Conservation (phyloP, 129 eudicot species). For the Erigeron canadensis region DNA sequence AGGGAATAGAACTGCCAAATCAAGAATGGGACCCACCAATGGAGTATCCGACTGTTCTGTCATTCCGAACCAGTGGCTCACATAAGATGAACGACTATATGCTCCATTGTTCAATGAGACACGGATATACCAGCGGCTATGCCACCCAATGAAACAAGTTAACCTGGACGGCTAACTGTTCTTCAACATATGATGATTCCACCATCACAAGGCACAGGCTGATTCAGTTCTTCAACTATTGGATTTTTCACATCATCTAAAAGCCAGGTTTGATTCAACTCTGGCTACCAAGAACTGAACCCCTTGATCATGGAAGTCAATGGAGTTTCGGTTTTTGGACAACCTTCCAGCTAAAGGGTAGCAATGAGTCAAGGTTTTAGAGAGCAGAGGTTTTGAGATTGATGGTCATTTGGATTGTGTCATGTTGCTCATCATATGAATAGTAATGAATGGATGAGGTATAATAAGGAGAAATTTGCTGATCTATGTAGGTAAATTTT, state of each 20-base stretch:
- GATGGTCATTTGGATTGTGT: slow-evolving; percentile 28
- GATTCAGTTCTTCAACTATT: slow-evolving; percentile 23
- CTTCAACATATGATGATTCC: slow-evolving; percentile 25
- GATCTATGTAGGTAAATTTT: slow-evolving; percentile 40
- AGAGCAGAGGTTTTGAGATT: slow-evolving; percentile 39
- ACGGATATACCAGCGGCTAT: slow-evolving; percentile 41
- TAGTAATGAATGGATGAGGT: slow-evolving; percentile 40
- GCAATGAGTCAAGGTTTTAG: slow-evolving; percentile 37
- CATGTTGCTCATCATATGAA: slow-evolving; percentile 16
- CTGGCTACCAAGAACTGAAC: slow-evolving; percentile 35
- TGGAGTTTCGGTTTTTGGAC: slow-evolving; percentile 15
- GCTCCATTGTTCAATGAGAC: slow-evolving; percentile 43
- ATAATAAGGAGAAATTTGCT: slow-evolving; percentile 21
- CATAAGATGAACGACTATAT: slow-evolving; percentile 26
- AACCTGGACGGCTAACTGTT: slow-evolving; percentile 46
- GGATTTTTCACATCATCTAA: slow-evolving; percentile 23
- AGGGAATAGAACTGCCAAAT: slow-evolving; percentile 34
- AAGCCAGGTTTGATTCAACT: slow-evolving; percentile 27
- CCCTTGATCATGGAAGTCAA: slow-evolving; percentile 43
- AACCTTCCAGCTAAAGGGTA: slow-evolving; percentile 51
- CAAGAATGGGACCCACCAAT: slow-evolving; percentile 20
- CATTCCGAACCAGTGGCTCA: slow-evolving; percentile 33
- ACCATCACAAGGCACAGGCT: slow-evolving; percentile 30
- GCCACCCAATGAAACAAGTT: slow-evolving; percentile 48
- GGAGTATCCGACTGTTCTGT: slow-evolving; percentile 13